Conservation (phyloP, 2,329 filamentous ascomycete species). For the Colletotrichum siamense region DNA sequence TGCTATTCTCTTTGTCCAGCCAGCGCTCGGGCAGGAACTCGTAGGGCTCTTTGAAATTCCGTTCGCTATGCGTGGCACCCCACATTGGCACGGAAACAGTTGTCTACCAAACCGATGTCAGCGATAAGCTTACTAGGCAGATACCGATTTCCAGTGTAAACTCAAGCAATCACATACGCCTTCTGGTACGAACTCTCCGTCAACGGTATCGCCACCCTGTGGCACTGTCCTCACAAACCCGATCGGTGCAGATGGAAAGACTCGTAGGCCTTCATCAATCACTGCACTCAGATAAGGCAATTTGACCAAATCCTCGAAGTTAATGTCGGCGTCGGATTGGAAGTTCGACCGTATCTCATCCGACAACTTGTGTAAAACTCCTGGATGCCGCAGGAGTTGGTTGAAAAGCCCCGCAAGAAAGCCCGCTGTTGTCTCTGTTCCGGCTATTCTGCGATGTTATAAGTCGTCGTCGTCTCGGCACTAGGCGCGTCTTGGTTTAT, state of each 20-base stretch:
- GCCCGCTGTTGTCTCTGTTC: not conserved
- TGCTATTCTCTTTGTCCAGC: not conserved
- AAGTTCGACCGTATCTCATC: constrained; percentile 29
- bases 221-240: not conserved
- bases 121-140: not conserved
- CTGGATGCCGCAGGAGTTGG: constrained; percentile 35
- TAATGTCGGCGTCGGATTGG: constrained; percentile 27
- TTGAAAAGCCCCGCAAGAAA: constrained; percentile 38
- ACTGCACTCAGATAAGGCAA: constrained; percentile 40
- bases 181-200: not conserved
- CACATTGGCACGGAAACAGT: constrained; percentile 12
- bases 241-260: constrained; percentile 23
- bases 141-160: not conserved
- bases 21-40: constrained; percentile 27
- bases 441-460: not conserved
- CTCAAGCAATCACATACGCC: not conserved
- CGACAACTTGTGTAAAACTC: constrained; percentile 30
- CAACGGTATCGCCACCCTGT: not conserved
- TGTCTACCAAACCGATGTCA: not conserved
- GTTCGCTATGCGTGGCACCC: constrained; percentile 3
- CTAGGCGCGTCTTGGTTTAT: fast-evolving
- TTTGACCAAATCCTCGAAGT: constrained; percentile 34
- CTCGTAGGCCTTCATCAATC: constrained; percentile 39
- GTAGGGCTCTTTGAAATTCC: constrained; percentile 37
- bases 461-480: fast-evolving